phyloP scores from a whole-genome alignment of 805 yeast species.

The Schwanniomyces yamadae region DNA sequence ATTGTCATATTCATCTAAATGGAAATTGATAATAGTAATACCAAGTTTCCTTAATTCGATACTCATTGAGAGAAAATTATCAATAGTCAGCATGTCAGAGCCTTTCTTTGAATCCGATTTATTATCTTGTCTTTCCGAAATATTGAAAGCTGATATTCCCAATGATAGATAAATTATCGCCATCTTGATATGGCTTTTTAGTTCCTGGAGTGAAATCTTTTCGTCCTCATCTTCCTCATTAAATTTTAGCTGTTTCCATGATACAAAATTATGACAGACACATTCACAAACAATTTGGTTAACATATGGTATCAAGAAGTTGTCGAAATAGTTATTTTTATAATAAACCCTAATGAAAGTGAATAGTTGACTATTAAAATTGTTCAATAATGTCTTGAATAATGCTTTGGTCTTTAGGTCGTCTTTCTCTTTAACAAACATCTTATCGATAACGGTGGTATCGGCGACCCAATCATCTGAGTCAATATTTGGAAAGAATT shows the following conservation, averaged over 20 bases:
- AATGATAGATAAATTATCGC: conserved; percentile 24
- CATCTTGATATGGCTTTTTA: conserved; percentile 19
- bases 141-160: conserved; percentile 19
- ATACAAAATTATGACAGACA: conserved; percentile 15
- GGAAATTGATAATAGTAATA: conserved; percentile 35
- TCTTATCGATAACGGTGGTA: conserved; percentile 14
- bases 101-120: conserved; percentile 6
- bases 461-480: conserved; percentile 40
- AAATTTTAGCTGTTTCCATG: conserved; percentile 9
- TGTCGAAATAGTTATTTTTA: conserved; percentile 26
- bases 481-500: conserved; percentile 42
- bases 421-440: conserved; percentile 13
- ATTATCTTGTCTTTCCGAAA: conserved; percentile 3
- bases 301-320: conserved; percentile 28
- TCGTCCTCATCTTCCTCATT: conserved; percentile 11
- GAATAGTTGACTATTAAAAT: conserved; percentile 19
- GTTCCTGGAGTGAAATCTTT: conserved; percentile 6
- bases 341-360: conserved; percentile 26
- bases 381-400: conserved; percentile 17
- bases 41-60: conserved; percentile 36
- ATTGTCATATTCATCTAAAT: conserved; percentile 41
- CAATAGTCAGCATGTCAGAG: conserved; percentile 15
- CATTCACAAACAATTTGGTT: conserved; percentile 30
- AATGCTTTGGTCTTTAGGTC: conserved; percentile 18
- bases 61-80: conserved; percentile 25